These are phyloP conservation scores for Fraxinus excelsior DNA, from an alignment of 257 asterid species.

Conservation along the genomic window DNA sequence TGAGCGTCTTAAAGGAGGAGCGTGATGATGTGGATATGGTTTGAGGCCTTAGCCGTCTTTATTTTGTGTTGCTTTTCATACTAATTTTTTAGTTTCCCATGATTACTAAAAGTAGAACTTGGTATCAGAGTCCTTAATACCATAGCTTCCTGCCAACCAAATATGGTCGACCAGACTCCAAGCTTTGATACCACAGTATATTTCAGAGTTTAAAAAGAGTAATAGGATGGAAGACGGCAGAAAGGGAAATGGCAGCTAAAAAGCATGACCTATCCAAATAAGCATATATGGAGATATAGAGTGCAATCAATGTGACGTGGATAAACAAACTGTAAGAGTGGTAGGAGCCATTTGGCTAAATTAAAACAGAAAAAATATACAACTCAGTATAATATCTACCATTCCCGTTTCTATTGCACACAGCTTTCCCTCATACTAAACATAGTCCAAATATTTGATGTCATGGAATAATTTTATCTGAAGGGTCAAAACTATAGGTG, in stretches of 20 bases:
- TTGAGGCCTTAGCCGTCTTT: conserved; percentile 30
- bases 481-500: background rate
- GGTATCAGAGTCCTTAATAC: background rate
- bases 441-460: background rate
- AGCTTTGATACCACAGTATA: background rate
- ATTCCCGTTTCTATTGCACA: background rate
- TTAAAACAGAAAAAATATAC: background rate
- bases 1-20: conserved; percentile 88
- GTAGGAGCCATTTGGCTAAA: background rate
- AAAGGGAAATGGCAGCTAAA: background rate
- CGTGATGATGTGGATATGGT: conserved; percentile 97
- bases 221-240: background rate
- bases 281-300: background rate
- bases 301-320: too few relatives aligned
- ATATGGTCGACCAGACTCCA: background rate
- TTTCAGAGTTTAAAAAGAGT: background rate
- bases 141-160: background rate
- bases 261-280: background rate
- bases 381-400: background rate
- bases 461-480: background rate
- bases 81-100: background rate
- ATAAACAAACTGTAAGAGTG: background rate
- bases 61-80: background rate
- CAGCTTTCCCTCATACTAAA: background rate
- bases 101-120: background rate